Base-by-base conservation (phyloP, 202 grass and related monocot species). In the Tripidium arundinaceum region DNA sequence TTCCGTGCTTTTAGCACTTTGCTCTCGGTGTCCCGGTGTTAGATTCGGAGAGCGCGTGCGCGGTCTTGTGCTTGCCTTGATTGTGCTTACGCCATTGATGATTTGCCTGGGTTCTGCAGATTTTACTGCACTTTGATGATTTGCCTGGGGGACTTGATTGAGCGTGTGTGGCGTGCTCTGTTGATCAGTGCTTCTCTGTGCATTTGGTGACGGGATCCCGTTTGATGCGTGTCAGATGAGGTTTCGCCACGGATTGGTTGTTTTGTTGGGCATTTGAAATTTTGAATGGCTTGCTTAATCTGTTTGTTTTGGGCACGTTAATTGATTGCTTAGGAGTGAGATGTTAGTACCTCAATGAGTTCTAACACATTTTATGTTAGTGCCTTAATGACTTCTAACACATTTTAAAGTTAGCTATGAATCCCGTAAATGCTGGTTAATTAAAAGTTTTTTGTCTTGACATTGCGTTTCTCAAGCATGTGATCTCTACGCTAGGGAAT, bases 31-130 rank as follows among this genome's bases (percentile, higher is more conserved):
- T 22, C 21, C n/a, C 33, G 18, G 25, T 29, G 43, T 84, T 77
- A 72, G 86, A 88, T 88, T 89, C 65, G 28, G 65, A 39, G 71
- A 57, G n/a, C 76, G n/a, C 55, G 39, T 36, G 49, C 50, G 49
- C 52, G 50, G 68, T 54, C 18, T 74, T 69, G 54, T 71, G 61
- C 41, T 71, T 9, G n/a, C 38, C 31, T 62, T 68, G 9, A 55
- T 52, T 52, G 31, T 41, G 38, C 59, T 40, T 7, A 14, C 22
- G 28, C 15, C 59, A 18, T 83, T 62, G 80, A 61, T 36, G 67
- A 46, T 25, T 65, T 60, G 68, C 39, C 65, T 78, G 22, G 36
- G 46, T 19, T 54, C 4, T 65, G 45, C n/a, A n/a, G 75, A 62
- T 68, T 46, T 37, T 54, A 3, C 31, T 14, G 40, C 61, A 75